These are phyloP conservation scores for Xylaria flabelliformis DNA, from an alignment of 495 filamentous ascomycete genomes.

Conservation along the genomic window DNA sequence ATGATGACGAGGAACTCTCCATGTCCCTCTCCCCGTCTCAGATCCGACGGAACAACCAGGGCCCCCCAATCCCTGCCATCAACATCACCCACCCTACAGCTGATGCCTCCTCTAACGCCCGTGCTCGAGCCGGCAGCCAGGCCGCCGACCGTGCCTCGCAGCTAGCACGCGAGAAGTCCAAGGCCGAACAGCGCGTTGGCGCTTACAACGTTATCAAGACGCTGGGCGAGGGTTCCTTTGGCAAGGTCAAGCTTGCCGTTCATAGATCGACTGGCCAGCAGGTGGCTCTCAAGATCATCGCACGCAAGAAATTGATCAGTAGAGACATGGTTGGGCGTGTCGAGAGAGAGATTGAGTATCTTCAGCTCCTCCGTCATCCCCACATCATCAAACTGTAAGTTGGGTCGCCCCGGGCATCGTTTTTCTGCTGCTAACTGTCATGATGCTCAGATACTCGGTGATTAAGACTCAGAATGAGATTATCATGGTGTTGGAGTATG, in stretches of 20 bases:
- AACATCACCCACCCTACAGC: slow-evolving; percentile 44
- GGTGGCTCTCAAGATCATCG: slow-evolving; percentile 97
- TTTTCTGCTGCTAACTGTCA: slow-evolving; percentile 21
- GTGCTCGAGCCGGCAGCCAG: slow-evolving; percentile 41
- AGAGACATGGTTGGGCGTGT: slow-evolving; percentile 97
- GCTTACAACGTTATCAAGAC: slow-evolving; percentile 90
- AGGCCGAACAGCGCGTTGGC: slow-evolving; percentile 79
- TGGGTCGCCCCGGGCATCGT: not conserved
- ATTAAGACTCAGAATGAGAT: slow-evolving; percentile 93
- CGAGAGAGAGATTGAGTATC: slow-evolving; percentile 96
- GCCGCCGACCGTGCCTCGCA: slow-evolving; percentile 38
- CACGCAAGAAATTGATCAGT: slow-evolving; percentile 90
- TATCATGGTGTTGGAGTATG: slow-evolving; percentile 98
- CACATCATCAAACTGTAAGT: slow-evolving; percentile 98
- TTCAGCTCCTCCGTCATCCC: slow-evolving; percentile 92
- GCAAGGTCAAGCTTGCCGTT: slow-evolving; percentile 95
- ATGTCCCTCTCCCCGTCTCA: slow-evolving; percentile 76
- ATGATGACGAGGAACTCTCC: slow-evolving; percentile 91
- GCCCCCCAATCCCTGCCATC: slow-evolving; percentile 38
- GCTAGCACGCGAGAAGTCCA: slow-evolving; percentile 51
- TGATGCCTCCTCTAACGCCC: slow-evolving; percentile 49
- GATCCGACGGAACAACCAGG: slow-evolving; percentile 59
- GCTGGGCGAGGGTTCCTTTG: slow-evolving; percentile 94
- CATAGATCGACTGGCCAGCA: slow-evolving; percentile 90
- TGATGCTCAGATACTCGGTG: slow-evolving; percentile 78